These are phyloP conservation scores for Inonotus obliquus DNA, from an alignment of 1,284 basidiomycete species.

Conservation along the genomic window DNA sequence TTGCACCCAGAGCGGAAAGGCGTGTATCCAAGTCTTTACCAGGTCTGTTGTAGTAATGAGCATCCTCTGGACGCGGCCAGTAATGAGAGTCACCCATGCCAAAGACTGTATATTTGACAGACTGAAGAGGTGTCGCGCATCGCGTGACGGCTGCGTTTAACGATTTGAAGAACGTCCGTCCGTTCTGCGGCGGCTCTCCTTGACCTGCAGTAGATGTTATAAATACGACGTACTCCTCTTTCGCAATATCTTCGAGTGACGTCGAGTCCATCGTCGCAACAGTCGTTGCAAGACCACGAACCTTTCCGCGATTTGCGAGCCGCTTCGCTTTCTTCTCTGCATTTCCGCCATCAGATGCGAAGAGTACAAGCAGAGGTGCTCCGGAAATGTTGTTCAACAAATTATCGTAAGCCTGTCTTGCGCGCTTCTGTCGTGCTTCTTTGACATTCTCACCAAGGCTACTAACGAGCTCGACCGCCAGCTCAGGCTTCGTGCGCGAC, in stretches of 20 bases:
- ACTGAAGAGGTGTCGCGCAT: constrained; percentile 51
- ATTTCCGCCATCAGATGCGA: constrained; percentile 90
- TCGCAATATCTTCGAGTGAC: constrained; percentile 66
- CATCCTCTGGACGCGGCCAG: constrained; percentile 96
- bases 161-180: constrained; percentile 85
- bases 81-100: constrained; percentile 98
- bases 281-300: constrained; percentile 78
- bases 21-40: constrained; percentile 86
- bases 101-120: constrained; percentile 81
- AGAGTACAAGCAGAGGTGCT: constrained; percentile 85
- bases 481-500: constrained; percentile 72
- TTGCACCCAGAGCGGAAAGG: constrained; percentile 71
- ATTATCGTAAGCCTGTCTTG: constrained; percentile 83
- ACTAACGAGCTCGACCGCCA: constrained; percentile 82
- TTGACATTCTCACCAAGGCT: constrained; percentile 83
- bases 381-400: constrained; percentile 85
- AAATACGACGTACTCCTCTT: constrained; percentile 84
- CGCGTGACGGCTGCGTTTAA: constrained; percentile 63
- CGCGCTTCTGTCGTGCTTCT: constrained; percentile 80
- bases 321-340: constrained; percentile 96
- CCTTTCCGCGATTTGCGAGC: constrained; percentile 78
- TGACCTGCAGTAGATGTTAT: constrained; percentile 98
- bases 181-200: constrained; percentile 97
- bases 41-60: constrained; percentile 97
- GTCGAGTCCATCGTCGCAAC: constrained; percentile 74